Conservation (phyloP, 176 grass and related monocot genomes). For the Ensete glaucum region DNA sequence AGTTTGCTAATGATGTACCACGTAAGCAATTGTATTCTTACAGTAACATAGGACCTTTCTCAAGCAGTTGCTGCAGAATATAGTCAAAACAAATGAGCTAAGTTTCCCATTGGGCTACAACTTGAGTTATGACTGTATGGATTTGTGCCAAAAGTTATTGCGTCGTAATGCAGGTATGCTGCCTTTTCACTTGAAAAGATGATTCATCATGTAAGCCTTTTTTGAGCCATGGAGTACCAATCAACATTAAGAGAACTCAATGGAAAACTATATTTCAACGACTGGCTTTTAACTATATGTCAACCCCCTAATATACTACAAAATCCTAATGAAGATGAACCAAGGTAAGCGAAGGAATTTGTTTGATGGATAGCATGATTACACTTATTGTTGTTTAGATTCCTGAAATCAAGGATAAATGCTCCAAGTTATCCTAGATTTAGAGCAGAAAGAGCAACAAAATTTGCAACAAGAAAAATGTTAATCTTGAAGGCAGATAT, state of each 20-base stretch:
- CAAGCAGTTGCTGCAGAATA: constrained; percentile 68
- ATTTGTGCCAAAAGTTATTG: constrained; percentile 91
- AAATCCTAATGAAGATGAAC: background rate
- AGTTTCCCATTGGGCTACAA: constrained; percentile 46
- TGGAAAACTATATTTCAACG: background rate
- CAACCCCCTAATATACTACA: background rate
- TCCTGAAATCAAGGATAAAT: background rate
- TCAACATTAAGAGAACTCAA: background rate
- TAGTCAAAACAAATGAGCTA: constrained; percentile 56
- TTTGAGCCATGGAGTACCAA: background rate
- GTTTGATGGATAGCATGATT: background rate
- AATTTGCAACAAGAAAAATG: background rate
- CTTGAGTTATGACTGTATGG: constrained; percentile 64
- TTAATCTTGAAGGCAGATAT: background rate
- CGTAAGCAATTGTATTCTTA: constrained; percentile 9
- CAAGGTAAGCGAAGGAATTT: background rate
- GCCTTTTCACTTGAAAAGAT: background rate
- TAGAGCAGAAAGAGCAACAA: background rate
- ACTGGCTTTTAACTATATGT: background rate
- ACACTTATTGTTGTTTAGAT: background rate
- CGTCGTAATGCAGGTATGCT: constrained; percentile 60
- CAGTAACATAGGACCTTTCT: constrained; percentile 11
- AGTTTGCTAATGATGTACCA: constrained; percentile 13
- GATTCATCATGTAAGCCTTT: background rate
- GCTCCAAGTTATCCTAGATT: background rate